Percentiles rank a stretch among this genome's conserved stretches.
Evolutionary conservation across 352 stramenopile species (phyloP).

Genomic region (Pythium scleroteichum): DNA sequence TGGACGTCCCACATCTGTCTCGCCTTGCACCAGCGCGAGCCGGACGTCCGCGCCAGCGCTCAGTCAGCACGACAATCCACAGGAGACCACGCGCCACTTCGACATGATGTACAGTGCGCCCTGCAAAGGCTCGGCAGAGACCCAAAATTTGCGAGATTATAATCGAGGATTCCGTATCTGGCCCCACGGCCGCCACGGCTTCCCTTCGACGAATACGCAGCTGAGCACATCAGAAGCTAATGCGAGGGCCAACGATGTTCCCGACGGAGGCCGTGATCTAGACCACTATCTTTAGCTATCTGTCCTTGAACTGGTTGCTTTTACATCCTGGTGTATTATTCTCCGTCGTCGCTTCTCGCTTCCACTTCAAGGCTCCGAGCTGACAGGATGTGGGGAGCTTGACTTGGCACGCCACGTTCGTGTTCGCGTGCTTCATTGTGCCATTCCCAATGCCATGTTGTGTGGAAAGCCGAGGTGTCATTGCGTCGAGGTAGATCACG

Average conservation of each 20-base stretch:
- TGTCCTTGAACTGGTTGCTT: not conserved
- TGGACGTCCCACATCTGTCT: slow-evolving; percentile 17
- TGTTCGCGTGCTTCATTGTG: not conserved
- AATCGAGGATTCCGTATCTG: slow-evolving; percentile 1
- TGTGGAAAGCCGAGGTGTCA: not conserved
- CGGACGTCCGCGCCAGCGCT: not conserved
- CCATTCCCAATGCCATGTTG: not conserved
- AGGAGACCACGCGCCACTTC: no score
- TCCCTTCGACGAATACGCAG: not conserved
- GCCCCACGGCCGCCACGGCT: not conserved
- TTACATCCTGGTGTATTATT: slow-evolving; percentile 3
- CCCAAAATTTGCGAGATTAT: not conserved
- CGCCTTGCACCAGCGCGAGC: slow-evolving; percentile 2
- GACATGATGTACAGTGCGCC: slow-evolving; percentile 9
- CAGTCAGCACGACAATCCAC: not conserved
- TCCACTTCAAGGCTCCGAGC: not conserved
- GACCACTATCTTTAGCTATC: no score
- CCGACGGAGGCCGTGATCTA: no score
- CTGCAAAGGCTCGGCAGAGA: slow-evolving; percentile 9
- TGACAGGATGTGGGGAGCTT: not conserved
- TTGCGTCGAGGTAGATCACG: not conserved
- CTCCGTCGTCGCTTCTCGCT: not conserved
- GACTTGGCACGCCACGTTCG: not conserved
- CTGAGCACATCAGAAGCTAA: not conserved
- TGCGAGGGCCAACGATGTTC: no score